Percentiles rank a stretch among this genome's conserved stretches.
These are phyloP conservation scores for Tetradesmus obliquus DNA, from an alignment of 139 green algal genomes.

Conservation along the genomic window DNA sequence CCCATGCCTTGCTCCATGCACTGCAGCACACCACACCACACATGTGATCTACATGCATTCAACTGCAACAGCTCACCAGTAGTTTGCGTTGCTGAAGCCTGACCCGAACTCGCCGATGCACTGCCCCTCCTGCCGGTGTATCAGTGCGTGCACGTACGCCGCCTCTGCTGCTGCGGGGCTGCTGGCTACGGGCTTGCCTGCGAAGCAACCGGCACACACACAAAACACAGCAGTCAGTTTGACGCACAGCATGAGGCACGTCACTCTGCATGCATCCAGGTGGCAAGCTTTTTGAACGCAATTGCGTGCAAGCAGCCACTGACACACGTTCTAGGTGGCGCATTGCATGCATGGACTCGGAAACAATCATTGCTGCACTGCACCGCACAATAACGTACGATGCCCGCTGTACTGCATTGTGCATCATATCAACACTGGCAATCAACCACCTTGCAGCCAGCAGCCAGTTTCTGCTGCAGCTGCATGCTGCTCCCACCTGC, in stretches of 20 bases:
- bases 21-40: no score
- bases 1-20: no score
- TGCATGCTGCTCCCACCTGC: not conserved
- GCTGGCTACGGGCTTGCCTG: conserved; percentile 35
- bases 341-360: not conserved
- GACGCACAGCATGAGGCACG: no score
- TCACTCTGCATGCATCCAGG: not conserved
- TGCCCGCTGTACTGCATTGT: no score
- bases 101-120: conserved; percentile 56
- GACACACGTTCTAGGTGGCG: no score
- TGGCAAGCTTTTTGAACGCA: not conserved
- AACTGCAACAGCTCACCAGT: conserved; percentile 43
- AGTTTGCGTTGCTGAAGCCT: conserved; percentile 62
- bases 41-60: no score
- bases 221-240: not conserved
- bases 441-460: no score
- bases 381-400: no score
- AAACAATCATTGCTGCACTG: no score
- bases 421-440: no score
- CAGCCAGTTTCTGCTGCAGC: no score
- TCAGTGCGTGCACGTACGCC: conserved; percentile 55
- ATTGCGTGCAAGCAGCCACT: not conserved
- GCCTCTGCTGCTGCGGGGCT: conserved; percentile 52
- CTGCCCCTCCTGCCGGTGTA: conserved; percentile 46
- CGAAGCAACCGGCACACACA: not conserved